phyloP scores from a whole-genome alignment of 176 grass and related monocot genomes.

The Hyparrhenia diplandra region DNA sequence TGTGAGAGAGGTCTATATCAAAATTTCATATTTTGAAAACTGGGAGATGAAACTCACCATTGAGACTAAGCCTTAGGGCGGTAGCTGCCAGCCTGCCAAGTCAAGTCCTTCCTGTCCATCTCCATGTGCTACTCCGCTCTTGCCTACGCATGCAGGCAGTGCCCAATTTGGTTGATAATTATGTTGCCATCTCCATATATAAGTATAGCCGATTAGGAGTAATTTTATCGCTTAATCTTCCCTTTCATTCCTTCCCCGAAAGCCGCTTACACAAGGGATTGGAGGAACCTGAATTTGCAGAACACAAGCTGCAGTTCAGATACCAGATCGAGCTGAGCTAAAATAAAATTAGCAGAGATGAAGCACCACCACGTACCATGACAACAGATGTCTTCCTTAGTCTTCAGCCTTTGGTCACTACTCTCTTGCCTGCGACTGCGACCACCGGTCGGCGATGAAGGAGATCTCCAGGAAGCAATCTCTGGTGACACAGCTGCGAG shows the following conservation, averaged over 20 bases:
- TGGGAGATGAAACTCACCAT: too few relatives aligned
- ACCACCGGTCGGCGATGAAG: constrained; percentile 5
- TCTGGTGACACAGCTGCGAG: constrained; percentile 42
- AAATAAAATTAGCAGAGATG: neutral
- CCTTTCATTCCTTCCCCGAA: neutral
- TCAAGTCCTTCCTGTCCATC: neutral
- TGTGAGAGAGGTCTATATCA: too few relatives aligned
- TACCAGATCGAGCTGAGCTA: neutral
- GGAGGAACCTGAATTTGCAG: neutral
- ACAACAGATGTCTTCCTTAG: neutral
- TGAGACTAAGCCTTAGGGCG: too few relatives aligned
- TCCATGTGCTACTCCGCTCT: neutral
- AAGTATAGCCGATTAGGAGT: neutral
- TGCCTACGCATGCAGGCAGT: neutral
- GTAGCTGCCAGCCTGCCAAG: neutral
- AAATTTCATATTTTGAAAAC: too few relatives aligned
- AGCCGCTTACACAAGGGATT: neutral
- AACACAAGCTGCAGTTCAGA: too few relatives aligned
- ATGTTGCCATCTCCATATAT: neutral
- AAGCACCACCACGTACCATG: neutral
- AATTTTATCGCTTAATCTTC: neutral
- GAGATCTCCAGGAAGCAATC: constrained; percentile 36
- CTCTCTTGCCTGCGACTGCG: too few relatives aligned
- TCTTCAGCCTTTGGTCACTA: too few relatives aligned
- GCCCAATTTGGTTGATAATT: neutral